Base-by-base conservation (phyloP, 2,329 filamentous ascomycete genomes). In the Elsinoe necatrix region DNA sequence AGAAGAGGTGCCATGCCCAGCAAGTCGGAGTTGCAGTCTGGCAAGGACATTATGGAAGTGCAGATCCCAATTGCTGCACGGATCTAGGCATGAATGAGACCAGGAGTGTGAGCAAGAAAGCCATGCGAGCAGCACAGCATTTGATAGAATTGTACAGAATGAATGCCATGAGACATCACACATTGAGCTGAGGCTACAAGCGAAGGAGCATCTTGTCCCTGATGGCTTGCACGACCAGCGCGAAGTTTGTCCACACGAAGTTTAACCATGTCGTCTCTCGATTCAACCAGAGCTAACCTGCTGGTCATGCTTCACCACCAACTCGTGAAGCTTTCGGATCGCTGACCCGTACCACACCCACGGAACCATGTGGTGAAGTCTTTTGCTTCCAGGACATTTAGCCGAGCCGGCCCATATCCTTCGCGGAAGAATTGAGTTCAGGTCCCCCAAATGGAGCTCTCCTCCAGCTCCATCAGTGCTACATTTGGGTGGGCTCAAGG, bases 1-100 rank as follows among this genome's bases (percentile, higher is more conserved):
- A 79, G 85, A 59, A 75, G 82, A 61, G 82, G 82, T 35, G 87
- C 83, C 71, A 95, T 97, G 90, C 85, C 87, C 1, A 78, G 75
- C 55, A 96, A 95, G 82, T 82, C 75, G 60, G 81, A 95, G 67
- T 73, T 97, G 48, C 72, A 85, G 67, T 78, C 77, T 52, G 87
- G 86, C 0, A 70, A 69, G 41, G 74, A 77, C 59, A 73, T 77
- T 51, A 58, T 77, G 62, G 69, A 74, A 60, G 67, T 77, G 59
- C 66, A 67, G 16, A 63, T 76, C 16, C 74, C 75, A 20, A 68
- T 68, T 42, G 73, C 75, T 65, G 71, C 75, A 42, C 74, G 73
- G 66, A 75, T 75, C 16, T 75, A 58, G 45, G 29, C 45, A 34
- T 16, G n/a, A 5, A 25, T 12, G 4, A 14, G 34, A 37, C 14